A percentile compares a stretch with the other conserved stretches of the same genome.
Evolutionary conservation across 225 moss, liverwort and hornwort genomes (phyloP).

Genomic region (Rhytidiadelphus loreus): DNA sequence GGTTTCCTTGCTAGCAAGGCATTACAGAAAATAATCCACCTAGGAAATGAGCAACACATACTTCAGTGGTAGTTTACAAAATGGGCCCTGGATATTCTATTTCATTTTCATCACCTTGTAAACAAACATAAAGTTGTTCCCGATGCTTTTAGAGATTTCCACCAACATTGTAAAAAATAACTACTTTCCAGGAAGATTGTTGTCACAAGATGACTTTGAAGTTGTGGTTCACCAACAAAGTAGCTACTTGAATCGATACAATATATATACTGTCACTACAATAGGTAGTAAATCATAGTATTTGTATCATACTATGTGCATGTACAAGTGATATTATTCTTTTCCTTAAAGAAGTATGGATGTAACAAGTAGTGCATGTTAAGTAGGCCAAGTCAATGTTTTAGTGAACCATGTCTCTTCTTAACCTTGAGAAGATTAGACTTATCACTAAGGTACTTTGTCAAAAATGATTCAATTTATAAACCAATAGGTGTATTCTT

Average conservation of each 20-base stretch:
- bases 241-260: background rate
- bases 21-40: fast-evolving
- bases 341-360: background rate
- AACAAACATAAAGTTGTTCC: background rate
- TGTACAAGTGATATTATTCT: background rate
- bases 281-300: background rate
- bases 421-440: fast-evolving
- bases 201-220: background rate
- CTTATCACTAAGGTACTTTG: background rate
- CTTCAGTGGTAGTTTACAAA: fast-evolving
- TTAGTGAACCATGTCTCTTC: background rate
- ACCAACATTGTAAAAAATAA: background rate
- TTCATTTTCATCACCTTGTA: background rate
- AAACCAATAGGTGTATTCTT: background rate
- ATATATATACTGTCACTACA: background rate
- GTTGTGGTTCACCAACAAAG: too few species aligned
- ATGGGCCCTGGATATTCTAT: background rate
- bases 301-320: background rate
- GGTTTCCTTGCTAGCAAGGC: background rate
- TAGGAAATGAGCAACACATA: fast-evolving
- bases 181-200: background rate
- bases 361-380: background rate
- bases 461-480: background rate
- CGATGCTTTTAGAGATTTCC: background rate
- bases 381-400: background rate